These are phyloP conservation scores for Actinomortierella wolfii DNA, from an alignment of 371 early-diverging fungal genomes.

Conservation along the genomic window DNA sequence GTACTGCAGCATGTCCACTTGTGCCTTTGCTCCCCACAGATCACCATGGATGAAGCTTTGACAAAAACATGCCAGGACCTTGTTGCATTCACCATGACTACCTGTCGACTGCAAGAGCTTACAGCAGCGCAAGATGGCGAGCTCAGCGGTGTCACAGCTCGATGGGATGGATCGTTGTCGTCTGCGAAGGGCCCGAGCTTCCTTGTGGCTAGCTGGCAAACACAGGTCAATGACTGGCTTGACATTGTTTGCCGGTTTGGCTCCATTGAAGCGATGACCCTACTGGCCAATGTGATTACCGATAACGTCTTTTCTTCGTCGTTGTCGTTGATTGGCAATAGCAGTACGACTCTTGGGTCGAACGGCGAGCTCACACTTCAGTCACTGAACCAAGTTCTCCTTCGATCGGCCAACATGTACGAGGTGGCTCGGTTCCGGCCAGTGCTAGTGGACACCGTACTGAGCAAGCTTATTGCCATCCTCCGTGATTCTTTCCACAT, in stretches of 20 bases:
- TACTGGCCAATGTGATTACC: conserved; percentile 36
- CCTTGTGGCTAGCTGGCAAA: conserved; percentile 58
- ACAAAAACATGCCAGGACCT: conserved; percentile 16
- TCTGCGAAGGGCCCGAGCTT: conserved; percentile 30
- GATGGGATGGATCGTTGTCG: conserved; percentile 55
- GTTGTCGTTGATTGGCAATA: conserved; percentile 15
- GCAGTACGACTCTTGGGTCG: not conserved
- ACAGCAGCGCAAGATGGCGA: conserved; percentile 3
- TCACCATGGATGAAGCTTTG: conserved; percentile 4
- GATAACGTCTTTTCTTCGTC: conserved; percentile 18
- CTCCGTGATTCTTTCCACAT: no score
- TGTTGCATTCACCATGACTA: conserved; percentile 25
- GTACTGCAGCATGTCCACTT: conserved; percentile 37
- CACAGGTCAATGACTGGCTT: conserved; percentile 62
- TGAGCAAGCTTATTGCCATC: not conserved
- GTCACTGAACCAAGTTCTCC: conserved; percentile 40
- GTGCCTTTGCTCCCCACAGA: conserved; percentile 17
- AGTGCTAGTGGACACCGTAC: conserved; percentile 16
- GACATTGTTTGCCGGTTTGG: conserved; percentile 48
- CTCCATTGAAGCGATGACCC: conserved; percentile 13
- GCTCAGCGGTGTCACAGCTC: not conserved
- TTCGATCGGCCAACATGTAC: conserved; percentile 63
- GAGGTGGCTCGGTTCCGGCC: conserved; percentile 55
- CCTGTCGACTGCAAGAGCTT: conserved; percentile 18
- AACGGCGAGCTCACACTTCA: conserved; percentile 30